phyloP scores from a whole-genome alignment of 148 eudicot species.

The Selenicereus undatus region DNA sequence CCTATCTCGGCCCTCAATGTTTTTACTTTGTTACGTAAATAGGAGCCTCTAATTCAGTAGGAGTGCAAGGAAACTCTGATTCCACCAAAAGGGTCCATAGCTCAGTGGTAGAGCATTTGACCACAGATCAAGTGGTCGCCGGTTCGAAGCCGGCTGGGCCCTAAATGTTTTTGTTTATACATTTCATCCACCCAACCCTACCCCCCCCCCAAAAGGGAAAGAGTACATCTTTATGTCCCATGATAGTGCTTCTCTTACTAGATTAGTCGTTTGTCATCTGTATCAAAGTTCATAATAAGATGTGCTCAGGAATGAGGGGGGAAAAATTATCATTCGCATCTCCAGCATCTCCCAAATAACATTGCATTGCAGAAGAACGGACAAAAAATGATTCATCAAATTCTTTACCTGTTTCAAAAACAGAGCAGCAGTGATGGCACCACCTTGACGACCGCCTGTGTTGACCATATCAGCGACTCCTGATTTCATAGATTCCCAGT shows the following conservation, averaged over 20 bases:
- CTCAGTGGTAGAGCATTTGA: conserved; percentile 9
- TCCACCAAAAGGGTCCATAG: neutral
- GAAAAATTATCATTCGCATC: no score
- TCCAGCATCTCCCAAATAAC: neutral
- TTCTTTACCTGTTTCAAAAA: conserved; percentile 94
- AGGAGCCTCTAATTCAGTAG: neutral
- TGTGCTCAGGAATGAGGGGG: neutral
- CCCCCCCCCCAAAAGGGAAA: neutral
- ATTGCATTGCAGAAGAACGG: neutral
- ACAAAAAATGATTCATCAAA: neutral
- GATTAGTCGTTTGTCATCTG: neutral
- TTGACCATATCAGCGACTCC: conserved; percentile 97
- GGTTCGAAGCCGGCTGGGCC: conserved; percentile 2
- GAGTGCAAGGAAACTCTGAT: neutral
- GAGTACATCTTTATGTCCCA: neutral
- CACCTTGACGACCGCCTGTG: conserved; percentile 94
- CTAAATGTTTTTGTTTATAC: neutral
- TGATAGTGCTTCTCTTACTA: neutral
- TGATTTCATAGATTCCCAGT: conserved; percentile 97
- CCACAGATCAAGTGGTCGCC: conserved; percentile 2
- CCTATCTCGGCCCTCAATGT: neutral
- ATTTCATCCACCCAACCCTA: neutral
- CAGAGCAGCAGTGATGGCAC: conserved; percentile 90
- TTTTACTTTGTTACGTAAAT: neutral
- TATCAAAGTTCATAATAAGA: neutral